phyloP scores from a whole-genome alignment of 2,329 filamentous ascomycete genomes.

The Fusarium oligoseptatum region DNA sequence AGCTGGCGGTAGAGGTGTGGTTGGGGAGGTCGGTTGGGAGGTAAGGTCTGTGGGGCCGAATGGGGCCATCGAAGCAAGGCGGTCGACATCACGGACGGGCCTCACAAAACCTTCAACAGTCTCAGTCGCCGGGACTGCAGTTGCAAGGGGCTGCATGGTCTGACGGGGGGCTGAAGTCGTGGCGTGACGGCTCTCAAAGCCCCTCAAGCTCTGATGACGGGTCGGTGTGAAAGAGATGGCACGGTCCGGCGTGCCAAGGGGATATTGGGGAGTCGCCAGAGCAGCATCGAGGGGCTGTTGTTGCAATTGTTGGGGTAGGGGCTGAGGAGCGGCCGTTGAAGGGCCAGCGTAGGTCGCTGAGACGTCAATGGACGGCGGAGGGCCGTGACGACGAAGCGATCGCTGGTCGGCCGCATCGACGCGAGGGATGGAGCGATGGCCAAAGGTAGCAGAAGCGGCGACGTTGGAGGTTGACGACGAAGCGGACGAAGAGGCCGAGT shows the following conservation, averaged over 20 bases:
- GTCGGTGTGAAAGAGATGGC: conserved; percentile 41
- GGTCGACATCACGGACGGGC: conserved; percentile 84
- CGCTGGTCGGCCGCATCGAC: conserved; percentile 71
- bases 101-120: conserved; percentile 80
- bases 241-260: conserved; percentile 41
- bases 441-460: conserved; percentile 55
- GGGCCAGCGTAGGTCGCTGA: conserved; percentile 59
- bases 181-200: conserved; percentile 63
- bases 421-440: conserved; percentile 64
- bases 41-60: conserved; percentile 76
- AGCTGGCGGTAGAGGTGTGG: conserved; percentile 81
- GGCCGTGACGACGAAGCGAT: conserved; percentile 79
- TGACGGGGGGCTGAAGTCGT: conserved; percentile 65
- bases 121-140: conserved; percentile 76
- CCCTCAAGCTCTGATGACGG: conserved; percentile 66
- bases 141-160: conserved; percentile 72
- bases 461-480: conserved; percentile 46
- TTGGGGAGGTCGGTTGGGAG: conserved; percentile 94
- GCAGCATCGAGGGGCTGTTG: conserved; percentile 44
- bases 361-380: conserved; percentile 77
- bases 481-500: conserved; percentile 50
- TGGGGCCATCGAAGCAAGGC: conserved; percentile 84
- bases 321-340: conserved; percentile 47
- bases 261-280: conserved; percentile 40
- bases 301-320: conserved; percentile 27